phyloP scores from a whole-genome alignment of 2,329 filamentous ascomycete genomes.

The Rutstroemia sydowiana region DNA sequence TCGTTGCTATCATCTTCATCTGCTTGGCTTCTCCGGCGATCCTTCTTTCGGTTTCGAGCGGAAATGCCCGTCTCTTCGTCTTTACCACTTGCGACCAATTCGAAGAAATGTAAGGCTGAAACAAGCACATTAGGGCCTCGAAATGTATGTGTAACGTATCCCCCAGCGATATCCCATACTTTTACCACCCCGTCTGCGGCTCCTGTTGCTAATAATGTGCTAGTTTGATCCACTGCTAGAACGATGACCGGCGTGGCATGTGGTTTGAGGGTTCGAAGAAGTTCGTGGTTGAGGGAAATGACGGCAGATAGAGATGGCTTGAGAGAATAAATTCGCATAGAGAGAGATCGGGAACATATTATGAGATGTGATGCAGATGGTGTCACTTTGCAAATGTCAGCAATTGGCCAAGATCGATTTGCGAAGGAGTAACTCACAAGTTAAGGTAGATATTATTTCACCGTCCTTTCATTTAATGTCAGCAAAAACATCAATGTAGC shows the following conservation, averaged over 20 bases:
- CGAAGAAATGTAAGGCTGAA: slow-evolving; percentile 87
- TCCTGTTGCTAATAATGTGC: slow-evolving; percentile 85
- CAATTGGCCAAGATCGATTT: slow-evolving; percentile 5
- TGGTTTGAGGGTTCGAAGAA: slow-evolving; percentile 77
- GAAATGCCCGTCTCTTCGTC: slow-evolving; percentile 33
- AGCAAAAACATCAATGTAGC: slow-evolving; percentile 17
- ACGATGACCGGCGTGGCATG: slow-evolving; percentile 87
- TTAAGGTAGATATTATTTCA: slow-evolving; percentile 70
- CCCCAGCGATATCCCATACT: slow-evolving; percentile 88
- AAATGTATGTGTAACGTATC: slow-evolving; percentile 92
- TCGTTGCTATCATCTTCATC: slow-evolving; percentile 40
- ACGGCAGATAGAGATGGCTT: slow-evolving; percentile 48
- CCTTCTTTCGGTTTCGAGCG: slow-evolving; percentile 38
- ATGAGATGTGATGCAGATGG: slow-evolving; percentile 83
- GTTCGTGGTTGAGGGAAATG: slow-evolving; percentile 53
- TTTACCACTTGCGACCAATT: slow-evolving; percentile 46
- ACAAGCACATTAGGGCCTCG: slow-evolving; percentile 87
- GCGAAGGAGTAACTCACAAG: slow-evolving; percentile 38
- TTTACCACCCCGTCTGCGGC: slow-evolving; percentile 91
- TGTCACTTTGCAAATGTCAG: slow-evolving; percentile 53
- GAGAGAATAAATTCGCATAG: slow-evolving; percentile 85
- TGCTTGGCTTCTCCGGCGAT: slow-evolving; percentile 36
- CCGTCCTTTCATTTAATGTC: slow-evolving; percentile 52
- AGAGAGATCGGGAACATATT: slow-evolving; percentile 88
- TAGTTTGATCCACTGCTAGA: slow-evolving; percentile 74